A percentile compares a stretch with the other conserved stretches of the same genome.
Conservation (phyloP, 371 early-diverging fungal genomes). For the Mucor indicus region DNA sequence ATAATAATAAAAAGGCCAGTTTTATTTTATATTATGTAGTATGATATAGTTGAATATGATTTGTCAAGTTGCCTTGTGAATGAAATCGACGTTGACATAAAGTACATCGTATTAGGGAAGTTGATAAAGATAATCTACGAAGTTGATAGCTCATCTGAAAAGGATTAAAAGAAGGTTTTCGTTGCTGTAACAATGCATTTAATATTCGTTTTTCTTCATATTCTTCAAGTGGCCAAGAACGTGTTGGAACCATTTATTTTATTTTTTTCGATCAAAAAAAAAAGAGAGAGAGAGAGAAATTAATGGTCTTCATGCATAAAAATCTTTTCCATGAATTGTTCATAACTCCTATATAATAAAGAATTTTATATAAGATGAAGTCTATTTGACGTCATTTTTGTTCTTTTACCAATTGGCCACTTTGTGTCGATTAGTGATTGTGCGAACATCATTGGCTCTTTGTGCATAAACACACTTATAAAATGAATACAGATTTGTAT, state of each 20-base stretch:
- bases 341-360: conserved; percentile 37
- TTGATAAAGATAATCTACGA: conserved; percentile 12
- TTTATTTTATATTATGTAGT: conserved; percentile 7
- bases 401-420: conserved; percentile 45
- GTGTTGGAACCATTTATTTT: conserved; percentile 1
- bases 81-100: conserved; percentile 25
- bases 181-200: conserved; percentile 13
- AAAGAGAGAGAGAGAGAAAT: not conserved
- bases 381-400: not conserved
- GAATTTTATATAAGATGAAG: not conserved
- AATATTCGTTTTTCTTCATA: conserved; percentile 14
- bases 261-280: not conserved
- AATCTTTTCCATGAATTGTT: conserved; percentile 51
- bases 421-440: conserved; percentile 61
- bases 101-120: conserved; percentile 17
- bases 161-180: too few relatives aligned
- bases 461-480: conserved; percentile 52
- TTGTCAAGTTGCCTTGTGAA: conserved; percentile 21
- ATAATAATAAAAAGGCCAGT: not conserved
- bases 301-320: conserved; percentile 50
- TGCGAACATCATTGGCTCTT: conserved; percentile 56
- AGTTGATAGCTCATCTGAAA: too few relatives aligned
- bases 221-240: conserved; percentile 18
- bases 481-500: conserved; percentile 44
- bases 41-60: conserved; percentile 20